Conservation (phyloP, 208 protist species). For the Endotrypanum monterogeii region DNA sequence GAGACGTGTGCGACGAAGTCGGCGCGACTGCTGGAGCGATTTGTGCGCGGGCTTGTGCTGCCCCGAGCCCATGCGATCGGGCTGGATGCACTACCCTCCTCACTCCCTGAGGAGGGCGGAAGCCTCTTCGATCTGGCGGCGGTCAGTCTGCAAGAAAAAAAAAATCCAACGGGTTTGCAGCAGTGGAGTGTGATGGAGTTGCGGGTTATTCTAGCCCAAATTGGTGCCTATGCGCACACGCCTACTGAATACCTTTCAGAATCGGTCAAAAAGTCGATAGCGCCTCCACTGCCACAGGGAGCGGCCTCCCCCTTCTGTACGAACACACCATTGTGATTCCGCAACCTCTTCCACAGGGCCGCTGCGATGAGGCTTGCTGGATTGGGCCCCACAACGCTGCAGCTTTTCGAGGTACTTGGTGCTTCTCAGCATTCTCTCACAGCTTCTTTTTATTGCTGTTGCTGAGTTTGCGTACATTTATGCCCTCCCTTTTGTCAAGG, state of each 20-base stretch:
- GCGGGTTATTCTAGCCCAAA: slow-evolving; percentile 46
- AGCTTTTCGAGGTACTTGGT: not conserved
- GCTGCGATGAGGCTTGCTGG: not conserved
- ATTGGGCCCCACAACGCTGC: not conserved
- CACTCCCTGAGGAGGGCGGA: slow-evolving; percentile 42
- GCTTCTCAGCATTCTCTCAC: not conserved
- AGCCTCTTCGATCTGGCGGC: slow-evolving; percentile 34
- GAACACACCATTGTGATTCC: not conserved
- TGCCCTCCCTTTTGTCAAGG: no score
- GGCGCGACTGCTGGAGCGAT: slow-evolving; percentile 41
- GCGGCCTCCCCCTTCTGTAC: not conserved
- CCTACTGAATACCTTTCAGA: slow-evolving; percentile 21
- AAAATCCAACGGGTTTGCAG: slow-evolving; percentile 45
- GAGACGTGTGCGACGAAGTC: slow-evolving; percentile 11
- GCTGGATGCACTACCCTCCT: slow-evolving; percentile 25
- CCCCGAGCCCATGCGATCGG: slow-evolving; percentile 32
- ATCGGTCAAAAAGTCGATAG: not conserved
- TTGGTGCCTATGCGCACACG: slow-evolving; percentile 41
- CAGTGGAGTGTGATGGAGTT: slow-evolving; percentile 67
- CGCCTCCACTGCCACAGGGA: not conserved
- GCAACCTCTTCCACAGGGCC: not conserved
- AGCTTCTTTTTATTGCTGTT: not conserved
- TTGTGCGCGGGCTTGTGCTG: slow-evolving; percentile 43
- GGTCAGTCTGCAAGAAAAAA: slow-evolving; percentile 33
- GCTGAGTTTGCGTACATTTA: not conserved